phyloP scores from a whole-genome alignment of 2,329 filamentous ascomycete genomes.

The Trichoderma atroviride region DNA sequence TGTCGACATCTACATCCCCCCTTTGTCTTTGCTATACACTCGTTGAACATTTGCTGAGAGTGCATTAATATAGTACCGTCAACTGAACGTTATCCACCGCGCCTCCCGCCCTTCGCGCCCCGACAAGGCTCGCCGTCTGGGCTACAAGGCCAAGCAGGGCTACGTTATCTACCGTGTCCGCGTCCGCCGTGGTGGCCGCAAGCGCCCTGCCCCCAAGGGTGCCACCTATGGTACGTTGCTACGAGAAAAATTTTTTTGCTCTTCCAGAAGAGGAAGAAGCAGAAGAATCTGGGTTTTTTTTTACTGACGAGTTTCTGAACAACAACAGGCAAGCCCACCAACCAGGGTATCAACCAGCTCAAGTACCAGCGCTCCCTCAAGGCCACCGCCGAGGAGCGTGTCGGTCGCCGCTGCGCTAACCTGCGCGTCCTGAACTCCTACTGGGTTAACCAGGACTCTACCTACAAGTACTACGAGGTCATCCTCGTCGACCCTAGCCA shows the following conservation, averaged over 20 bases:
- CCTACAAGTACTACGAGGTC: slow-evolving; percentile 99
- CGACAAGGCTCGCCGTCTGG: slow-evolving; percentile 99
- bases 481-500: slow-evolving; percentile 99
- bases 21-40: slow-evolving; percentile 78
- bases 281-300: not conserved
- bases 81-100: slow-evolving; percentile 99
- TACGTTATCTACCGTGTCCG: slow-evolving; percentile 99
- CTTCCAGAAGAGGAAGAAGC: not conserved
- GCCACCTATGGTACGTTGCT: slow-evolving; percentile 86
- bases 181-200: slow-evolving; percentile 97
- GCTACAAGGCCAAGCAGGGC: slow-evolving; percentile 99
- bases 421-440: slow-evolving; percentile 99
- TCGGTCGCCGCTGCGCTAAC: slow-evolving; percentile 98
- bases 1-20: slow-evolving; percentile 26
- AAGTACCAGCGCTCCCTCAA: slow-evolving; percentile 99
- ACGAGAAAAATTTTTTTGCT: not conserved
- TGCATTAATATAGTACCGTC: slow-evolving; percentile 99
- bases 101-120: slow-evolving; percentile 96
- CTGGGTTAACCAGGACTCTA: slow-evolving; percentile 99
- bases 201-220: slow-evolving; percentile 95
- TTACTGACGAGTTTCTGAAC: not conserved
- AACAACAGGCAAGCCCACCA: slow-evolving; percentile 93
- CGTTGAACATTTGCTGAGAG: slow-evolving; percentile 99
- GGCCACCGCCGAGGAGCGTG: slow-evolving; percentile 98
- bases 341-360: slow-evolving; percentile 99